Evolutionary conservation across 495 filamentous ascomycete genomes (phyloP).

Genomic region (Hyphodiscus hymeniophilus): DNA sequence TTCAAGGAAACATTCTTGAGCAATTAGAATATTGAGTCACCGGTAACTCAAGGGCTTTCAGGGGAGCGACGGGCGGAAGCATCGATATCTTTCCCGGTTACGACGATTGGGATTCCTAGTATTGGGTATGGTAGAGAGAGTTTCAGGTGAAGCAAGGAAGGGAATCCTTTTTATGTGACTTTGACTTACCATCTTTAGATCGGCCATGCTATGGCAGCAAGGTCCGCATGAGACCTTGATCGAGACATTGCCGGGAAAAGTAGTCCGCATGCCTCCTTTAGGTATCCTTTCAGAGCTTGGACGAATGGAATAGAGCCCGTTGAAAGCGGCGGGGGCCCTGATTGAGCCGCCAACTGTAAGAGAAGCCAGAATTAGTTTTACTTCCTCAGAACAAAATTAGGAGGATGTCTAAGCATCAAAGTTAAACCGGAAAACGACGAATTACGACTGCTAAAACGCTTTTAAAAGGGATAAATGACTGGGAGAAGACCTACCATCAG

Average conservation of each 20-base stretch:
- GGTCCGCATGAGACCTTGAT: constrained; percentile 23
- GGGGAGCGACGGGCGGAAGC: no score
- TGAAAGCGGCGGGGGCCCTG: constrained; percentile 44
- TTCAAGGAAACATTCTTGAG: not conserved
- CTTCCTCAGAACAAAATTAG: no score
- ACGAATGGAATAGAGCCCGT: constrained; percentile 48
- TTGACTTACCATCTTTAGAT: constrained; percentile 33
- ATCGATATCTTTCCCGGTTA: no score
- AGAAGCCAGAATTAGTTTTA: no score
- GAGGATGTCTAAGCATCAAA: no score
- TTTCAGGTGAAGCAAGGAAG: no score
- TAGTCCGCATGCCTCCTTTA: constrained; percentile 25
- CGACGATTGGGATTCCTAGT: no score
- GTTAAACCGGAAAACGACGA: no score
- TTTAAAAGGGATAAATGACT: not conserved
- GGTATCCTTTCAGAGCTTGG: constrained; percentile 47
- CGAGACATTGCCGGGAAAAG: constrained; percentile 15
- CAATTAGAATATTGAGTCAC: not conserved
- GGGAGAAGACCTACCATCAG: constrained; percentile 25
- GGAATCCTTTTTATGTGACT: no score
- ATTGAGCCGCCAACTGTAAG: constrained; percentile 51
- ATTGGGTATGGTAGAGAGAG: no score
- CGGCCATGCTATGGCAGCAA: constrained; percentile 35
- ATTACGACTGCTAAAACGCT: not conserved
- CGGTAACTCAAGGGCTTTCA: no score